Base-by-base conservation (phyloP, 345 rosid genomes). In the Turritis glabra region DNA sequence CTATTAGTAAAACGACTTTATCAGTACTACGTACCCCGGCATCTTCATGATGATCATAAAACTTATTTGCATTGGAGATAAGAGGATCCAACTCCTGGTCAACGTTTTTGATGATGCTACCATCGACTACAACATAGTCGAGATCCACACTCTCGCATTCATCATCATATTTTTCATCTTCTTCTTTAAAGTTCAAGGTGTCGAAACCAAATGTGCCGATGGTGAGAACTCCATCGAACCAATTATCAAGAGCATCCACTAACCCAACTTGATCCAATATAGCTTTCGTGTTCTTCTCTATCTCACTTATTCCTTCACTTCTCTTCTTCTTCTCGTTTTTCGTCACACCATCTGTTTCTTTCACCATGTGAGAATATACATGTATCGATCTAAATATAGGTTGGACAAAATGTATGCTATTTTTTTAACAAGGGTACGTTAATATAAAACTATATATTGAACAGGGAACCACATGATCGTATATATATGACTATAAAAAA, bases 141-240 rank as follows among this genome's bases (percentile, higher is more conserved):
- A 77, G 74, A 46, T 41, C 81, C 37, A 61, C 79, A 19, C 46
- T 56, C 2, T 41, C 73, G 7, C 64, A 41, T 22, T 55, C 82
- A n/a, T 69, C 74, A 7, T 67, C 82, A 40, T 50, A 76, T 7
- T 56, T 71, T 68, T 32, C 72, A 27, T 58, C 76, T 51, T 71
- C 76, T 25, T 82, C 82, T 52, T 75, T 69, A 53, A 75, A 79
- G 68, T 81, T 82, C 43, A 91, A 61, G 26, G 89, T 80, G 73
- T 88, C 93, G 38, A 91, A 82, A 44, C 98, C 98, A 14, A 93
- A 89, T 11, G 98, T 93, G 15, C 97, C 97, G 46, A 93, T 91
- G 37, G 94, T 91, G 55, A 93, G 83, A 77, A 93, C 85, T 71
- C 96, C 91, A 68, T 85, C 88, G 76, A 74, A 83, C 97, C 98